Conservation (phyloP, 305 asterid species). For the Andrographis paniculata region DNA sequence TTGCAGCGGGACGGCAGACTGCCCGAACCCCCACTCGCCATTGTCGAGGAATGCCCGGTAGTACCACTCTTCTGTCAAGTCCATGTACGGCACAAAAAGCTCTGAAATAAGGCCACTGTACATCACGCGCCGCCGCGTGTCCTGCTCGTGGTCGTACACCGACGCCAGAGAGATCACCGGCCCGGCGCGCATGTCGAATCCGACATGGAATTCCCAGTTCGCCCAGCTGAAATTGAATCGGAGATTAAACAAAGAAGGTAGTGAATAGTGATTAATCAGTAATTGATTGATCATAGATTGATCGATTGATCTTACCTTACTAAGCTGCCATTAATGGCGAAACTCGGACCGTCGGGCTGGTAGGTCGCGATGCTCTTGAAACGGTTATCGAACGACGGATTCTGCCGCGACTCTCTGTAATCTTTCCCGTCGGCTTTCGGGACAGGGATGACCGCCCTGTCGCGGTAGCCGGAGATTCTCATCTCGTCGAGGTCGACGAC, state of each 20-base stretch:
- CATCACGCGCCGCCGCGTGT: slow-evolving; percentile 28
- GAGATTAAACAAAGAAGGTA: no score
- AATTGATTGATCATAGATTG: no score
- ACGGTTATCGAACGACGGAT: slow-evolving; percentile 7
- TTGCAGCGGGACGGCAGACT: slow-evolving; percentile 29
- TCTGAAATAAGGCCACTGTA: slow-evolving; percentile 41
- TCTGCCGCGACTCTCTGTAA: slow-evolving; percentile 20
- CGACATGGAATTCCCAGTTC: slow-evolving; percentile 41
- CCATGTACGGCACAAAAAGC: slow-evolving; percentile 49
- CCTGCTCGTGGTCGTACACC: slow-evolving; percentile 29
- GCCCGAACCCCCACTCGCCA: slow-evolving; percentile 38
- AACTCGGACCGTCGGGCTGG: slow-evolving; percentile 29
- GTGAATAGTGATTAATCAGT: no score
- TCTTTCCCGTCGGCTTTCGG: slow-evolving; percentile 26
- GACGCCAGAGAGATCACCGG: slow-evolving; percentile 36
- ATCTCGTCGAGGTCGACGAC: slow-evolving; percentile 28
- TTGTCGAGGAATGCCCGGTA: slow-evolving; percentile 32
- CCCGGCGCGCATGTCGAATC: slow-evolving; percentile 46
- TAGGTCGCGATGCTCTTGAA: slow-evolving; percentile 11
- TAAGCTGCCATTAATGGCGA: slow-evolving; percentile 22
- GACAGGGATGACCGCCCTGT: slow-evolving; percentile 18
- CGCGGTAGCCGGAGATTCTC: slow-evolving; percentile 25
- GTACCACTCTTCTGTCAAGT: slow-evolving; percentile 41
- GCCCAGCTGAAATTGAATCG: no score
- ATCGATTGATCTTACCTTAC: no score